Percentiles rank a stretch among this genome's conserved stretches.
Conservation (phyloP, 148 eudicot species). For the Silene uniflora region DNA sequence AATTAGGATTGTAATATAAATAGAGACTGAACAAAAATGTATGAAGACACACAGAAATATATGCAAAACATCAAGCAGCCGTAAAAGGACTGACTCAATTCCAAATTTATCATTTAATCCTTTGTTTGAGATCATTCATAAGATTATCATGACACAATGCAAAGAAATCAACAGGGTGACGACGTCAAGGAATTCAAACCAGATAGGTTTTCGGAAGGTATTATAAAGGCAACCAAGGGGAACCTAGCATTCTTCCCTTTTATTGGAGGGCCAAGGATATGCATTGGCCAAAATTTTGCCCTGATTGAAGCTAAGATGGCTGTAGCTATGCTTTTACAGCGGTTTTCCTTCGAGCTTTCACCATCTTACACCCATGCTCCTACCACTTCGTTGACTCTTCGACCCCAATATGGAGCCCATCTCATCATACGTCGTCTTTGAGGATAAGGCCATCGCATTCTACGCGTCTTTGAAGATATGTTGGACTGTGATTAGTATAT, state of each 20-base stretch:
- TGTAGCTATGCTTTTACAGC: constrained; percentile 41
- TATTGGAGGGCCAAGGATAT: constrained; percentile 49
- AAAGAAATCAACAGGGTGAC: too few species aligned
- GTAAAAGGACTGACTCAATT: too few species aligned
- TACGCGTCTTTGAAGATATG: background rate
- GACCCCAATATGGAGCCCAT: constrained; percentile 55
- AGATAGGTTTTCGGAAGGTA: constrained; percentile 52
- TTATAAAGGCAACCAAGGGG: constrained; percentile 37
- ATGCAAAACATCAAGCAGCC: too few species aligned
- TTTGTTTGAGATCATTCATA: too few species aligned
- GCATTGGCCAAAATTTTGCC: constrained; percentile 52
- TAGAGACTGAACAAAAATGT: too few species aligned
- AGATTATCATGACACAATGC: too few species aligned
- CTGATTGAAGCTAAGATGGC: constrained; percentile 48
- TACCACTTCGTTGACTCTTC: constrained; percentile 21
- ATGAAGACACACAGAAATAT: too few species aligned
- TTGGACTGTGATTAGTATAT: background rate
- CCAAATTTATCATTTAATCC: too few species aligned
- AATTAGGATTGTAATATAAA: too few species aligned
- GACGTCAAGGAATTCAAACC: constrained; percentile 52
- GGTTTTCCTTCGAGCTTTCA: constrained; percentile 43
- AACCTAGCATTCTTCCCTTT: constrained; percentile 46
- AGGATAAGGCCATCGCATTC: too few species aligned
- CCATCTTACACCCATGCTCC: constrained; percentile 60
- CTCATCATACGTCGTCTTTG: constrained; percentile 26